phyloP scores from a whole-genome alignment of 2,329 filamentous ascomycete genomes.

The Phyllosticta citriasiana region DNA sequence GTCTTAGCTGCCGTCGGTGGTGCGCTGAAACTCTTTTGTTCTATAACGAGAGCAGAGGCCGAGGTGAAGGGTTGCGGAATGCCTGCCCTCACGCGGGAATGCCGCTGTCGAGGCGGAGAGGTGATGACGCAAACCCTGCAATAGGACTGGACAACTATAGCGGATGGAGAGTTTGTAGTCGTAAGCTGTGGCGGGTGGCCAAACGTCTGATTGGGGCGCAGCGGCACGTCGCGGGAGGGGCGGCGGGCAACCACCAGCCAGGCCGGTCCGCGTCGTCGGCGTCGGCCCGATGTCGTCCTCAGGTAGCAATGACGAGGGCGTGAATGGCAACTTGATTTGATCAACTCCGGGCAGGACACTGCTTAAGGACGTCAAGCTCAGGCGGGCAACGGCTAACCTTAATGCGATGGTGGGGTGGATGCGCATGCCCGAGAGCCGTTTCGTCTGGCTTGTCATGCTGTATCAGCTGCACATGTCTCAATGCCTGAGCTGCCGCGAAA shows the following conservation, averaged over 20 bases:
- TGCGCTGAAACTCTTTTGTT: background rate
- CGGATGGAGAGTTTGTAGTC: background rate
- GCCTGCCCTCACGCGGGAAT: background rate
- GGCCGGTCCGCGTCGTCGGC: background rate
- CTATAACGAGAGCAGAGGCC: background rate
- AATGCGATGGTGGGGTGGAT: background rate
- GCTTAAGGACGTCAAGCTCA: background rate
- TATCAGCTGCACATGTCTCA: background rate
- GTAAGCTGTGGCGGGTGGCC: background rate
- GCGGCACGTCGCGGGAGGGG: background rate
- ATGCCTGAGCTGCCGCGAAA: background rate
- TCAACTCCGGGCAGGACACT: background rate
- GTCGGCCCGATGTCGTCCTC: background rate
- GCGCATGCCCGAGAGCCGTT: background rate
- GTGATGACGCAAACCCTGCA: background rate
- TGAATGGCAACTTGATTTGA: background rate
- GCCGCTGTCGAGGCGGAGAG: background rate
- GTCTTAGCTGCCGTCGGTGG: background rate
- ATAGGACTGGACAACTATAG: background rate
- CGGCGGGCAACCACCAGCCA: background rate
- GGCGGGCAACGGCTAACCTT: background rate
- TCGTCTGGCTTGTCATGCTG: background rate
- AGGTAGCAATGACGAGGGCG: no score
- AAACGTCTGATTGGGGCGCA: background rate
- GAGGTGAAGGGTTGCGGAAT: background rate